Base-by-base conservation (phyloP, 2,329 filamentous ascomycete species). In the Trematosphaeria pertusa region DNA sequence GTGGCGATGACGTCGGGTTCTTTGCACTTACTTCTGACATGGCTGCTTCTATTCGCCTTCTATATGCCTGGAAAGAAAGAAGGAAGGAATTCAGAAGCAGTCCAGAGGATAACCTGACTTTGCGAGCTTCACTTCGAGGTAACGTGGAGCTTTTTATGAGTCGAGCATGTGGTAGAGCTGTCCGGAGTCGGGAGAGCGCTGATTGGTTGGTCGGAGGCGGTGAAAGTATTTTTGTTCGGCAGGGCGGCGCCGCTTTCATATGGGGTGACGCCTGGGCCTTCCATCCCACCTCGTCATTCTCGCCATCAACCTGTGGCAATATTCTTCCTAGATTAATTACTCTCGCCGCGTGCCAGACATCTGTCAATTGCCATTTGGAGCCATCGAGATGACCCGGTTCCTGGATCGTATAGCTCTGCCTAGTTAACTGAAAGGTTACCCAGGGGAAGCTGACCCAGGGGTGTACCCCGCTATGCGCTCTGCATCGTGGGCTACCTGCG, bases 1-100 rank as follows among this genome's bases (percentile, higher is more conserved):
- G 48, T 50, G 48, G 56, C 52, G 46, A 44, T 33, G 20, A 41
- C 31, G 34, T 36, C 46, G 33, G 46, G 45, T 46, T 60, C 50
- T 50, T 38, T 21, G 42, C 38, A 42, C 39, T 44, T 43, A 44
- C 43, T 17, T 64, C 61, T 54, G 64, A 68, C 64, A 67, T 68
- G 54, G 26, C n/a, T n/a, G n/a, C n/a, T 43, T 46, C 18, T 10
- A 32, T 9, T 37, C n/a, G n/a, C n/a, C n/a, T 14, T 38, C 20
- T 40, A 19, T 12, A 32, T 37, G 18, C 24, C 24, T 17, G 15
- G 18, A 43, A 36, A 18, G 18, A 34, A 11, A 11, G 17, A 32
- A 24, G 10, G 17, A 21, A 21, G 14, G 20, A n/a, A 30, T 35
- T n/a, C 11, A 43, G 35, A n/a, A 19, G 33, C 19, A 30, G 10